Conservation (phyloP, 441 rosid genomes). For the Jatropha multifida region DNA sequence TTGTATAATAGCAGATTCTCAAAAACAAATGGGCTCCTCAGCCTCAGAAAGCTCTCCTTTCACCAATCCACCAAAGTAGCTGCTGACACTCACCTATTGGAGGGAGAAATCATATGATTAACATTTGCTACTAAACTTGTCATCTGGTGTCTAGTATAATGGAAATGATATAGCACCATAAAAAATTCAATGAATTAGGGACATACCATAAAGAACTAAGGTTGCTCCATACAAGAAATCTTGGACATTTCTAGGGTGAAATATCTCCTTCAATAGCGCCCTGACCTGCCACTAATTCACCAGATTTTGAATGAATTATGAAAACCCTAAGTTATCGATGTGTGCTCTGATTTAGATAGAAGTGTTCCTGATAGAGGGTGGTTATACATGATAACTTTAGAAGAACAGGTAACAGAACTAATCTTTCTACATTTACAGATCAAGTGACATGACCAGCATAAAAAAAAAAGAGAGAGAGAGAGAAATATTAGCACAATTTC, state of each 20-base stretch:
- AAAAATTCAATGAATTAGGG: constrained; percentile 35
- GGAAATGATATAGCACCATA: constrained; percentile 16
- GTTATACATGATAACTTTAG: neutral
- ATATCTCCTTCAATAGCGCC: constrained; percentile 71
- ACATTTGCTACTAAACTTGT: constrained; percentile 31
- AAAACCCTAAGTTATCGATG: constrained; percentile 24
- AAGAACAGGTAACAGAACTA: neutral
- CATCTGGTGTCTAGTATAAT: constrained; percentile 27
- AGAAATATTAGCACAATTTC: constrained; percentile 10
- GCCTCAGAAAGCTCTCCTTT: constrained; percentile 39
- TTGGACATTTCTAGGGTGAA: constrained; percentile 49
- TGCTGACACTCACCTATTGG: constrained; percentile 47
- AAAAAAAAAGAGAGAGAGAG: too few relatives aligned
- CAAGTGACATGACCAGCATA: neutral
- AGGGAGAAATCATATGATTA: constrained; percentile 45
- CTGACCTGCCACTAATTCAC: constrained; percentile 81
- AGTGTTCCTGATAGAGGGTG: constrained; percentile 7
- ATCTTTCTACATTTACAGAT: neutral
- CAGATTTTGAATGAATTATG: constrained; percentile 51
- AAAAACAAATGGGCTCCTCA: constrained; percentile 32
- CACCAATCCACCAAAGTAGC: constrained; percentile 53
- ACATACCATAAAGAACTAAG: constrained; percentile 58
- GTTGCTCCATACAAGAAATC: constrained; percentile 46
- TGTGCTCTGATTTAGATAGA: constrained; percentile 24
- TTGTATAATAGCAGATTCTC: constrained; percentile 31